Conservation (phyloP, 2,329 filamentous ascomycete genomes). For the Colletotrichum tropicale region DNA sequence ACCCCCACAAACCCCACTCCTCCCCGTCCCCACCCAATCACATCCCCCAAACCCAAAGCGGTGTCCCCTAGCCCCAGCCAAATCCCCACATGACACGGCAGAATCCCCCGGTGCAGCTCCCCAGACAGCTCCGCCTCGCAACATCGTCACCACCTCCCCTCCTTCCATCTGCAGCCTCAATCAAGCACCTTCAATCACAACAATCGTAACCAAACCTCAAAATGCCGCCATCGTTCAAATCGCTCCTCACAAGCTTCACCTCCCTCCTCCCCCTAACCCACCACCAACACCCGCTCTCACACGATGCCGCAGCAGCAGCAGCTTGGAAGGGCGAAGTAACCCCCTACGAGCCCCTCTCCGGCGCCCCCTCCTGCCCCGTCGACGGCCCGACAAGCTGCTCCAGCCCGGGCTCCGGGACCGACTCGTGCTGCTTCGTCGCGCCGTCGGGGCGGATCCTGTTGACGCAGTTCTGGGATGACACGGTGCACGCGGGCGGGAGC, state of each 20-base stretch:
- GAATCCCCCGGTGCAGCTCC: slow-evolving; percentile 6
- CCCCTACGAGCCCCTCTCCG: slow-evolving; percentile 39
- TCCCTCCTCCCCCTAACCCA: neutral
- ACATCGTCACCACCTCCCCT: neutral
- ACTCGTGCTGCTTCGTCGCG: slow-evolving; percentile 47
- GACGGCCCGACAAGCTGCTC: slow-evolving; percentile 46
- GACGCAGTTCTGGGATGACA: slow-evolving; percentile 49
- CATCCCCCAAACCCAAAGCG: neutral
- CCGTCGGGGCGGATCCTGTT: slow-evolving; percentile 45
- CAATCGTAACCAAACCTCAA: neutral
- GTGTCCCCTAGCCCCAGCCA: neutral
- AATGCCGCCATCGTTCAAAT: neutral
- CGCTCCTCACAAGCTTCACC: neutral
- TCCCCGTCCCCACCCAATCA: neutral
- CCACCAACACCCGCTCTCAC: neutral
- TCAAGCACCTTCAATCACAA: neutral
- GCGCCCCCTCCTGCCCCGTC: slow-evolving; percentile 42
- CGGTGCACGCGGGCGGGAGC: slow-evolving; percentile 41
- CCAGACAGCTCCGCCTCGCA: neutral
- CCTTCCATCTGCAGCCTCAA: too few species aligned
- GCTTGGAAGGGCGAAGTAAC: slow-evolving; percentile 13
- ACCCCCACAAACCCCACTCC: neutral
- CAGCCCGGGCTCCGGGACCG: slow-evolving; percentile 34
- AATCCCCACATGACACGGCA: neutral
- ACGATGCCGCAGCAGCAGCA: neutral